Conservation (phyloP, 148 eudicot genomes). For the Simmondsia chinensis region DNA sequence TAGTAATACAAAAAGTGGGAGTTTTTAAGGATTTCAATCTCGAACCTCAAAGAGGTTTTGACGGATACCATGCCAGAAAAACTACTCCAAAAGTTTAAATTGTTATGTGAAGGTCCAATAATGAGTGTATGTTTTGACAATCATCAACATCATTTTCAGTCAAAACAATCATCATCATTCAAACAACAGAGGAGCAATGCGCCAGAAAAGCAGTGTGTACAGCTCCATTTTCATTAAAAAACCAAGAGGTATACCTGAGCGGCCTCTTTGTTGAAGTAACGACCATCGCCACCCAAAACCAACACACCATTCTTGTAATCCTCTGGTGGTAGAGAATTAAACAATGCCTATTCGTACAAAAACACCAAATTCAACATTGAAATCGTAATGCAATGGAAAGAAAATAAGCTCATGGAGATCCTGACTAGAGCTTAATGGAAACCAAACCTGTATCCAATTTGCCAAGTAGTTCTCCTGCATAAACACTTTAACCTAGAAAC, state of each 20-base stretch:
- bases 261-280: slow-evolving; percentile 90
- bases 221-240: neutral
- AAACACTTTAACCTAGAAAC: slow-evolving; percentile 75
- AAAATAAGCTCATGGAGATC: neutral
- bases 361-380: slow-evolving; percentile 1
- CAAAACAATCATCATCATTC: too few species aligned
- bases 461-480: slow-evolving; percentile 91
- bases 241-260: slow-evolving; percentile 56
- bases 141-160: too few species aligned
- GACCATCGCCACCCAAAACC: slow-evolving; percentile 98
- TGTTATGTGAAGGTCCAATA: neutral
- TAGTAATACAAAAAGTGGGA: too few species aligned
- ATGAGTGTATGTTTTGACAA: neutral
- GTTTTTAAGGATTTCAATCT: too few species aligned
- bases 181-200: too few species aligned
- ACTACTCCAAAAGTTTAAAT: neutral
- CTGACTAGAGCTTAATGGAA: too few species aligned
- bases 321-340: slow-evolving; percentile 74
- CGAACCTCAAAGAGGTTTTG: too few species aligned
- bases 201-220: too few species aligned
- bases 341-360: slow-evolving; percentile 56
- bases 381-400: neutral
- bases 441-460: slow-evolving; percentile 94
- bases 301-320: slow-evolving; percentile 70
- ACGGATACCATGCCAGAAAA: too few species aligned